phyloP scores from a whole-genome alignment of 768 basidiomycete genomes.

The Boletellus sp. region DNA sequence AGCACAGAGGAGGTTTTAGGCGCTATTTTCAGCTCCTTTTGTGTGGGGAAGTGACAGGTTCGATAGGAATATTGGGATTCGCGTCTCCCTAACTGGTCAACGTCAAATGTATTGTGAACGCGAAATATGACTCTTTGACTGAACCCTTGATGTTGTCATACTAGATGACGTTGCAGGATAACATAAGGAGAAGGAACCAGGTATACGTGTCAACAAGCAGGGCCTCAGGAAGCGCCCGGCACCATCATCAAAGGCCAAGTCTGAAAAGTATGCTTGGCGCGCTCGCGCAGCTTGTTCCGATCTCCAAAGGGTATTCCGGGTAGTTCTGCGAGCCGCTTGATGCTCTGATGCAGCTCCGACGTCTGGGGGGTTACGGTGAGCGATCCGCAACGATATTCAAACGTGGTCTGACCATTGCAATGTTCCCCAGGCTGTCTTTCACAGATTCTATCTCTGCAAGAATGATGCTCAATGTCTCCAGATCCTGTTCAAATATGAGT shows the following conservation, averaged over 20 bases:
- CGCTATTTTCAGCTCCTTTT: conserved; percentile 80
- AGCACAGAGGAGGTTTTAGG: conserved; percentile 83
- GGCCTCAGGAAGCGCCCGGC: neutral
- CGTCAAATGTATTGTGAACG: conserved; percentile 1
- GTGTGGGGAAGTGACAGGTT: conserved; percentile 68
- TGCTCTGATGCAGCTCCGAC: conserved; percentile 14
- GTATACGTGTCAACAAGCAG: conserved; percentile 5
- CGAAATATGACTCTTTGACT: neutral
- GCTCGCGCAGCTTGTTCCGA: conserved; percentile 23
- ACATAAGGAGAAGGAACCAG: neutral
- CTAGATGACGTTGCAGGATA: neutral
- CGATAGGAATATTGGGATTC: neutral
- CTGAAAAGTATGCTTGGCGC: conserved; percentile 14
- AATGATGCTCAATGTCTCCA: conserved; percentile 25
- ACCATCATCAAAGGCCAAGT: conserved; percentile 12
- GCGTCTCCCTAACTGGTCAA: neutral
- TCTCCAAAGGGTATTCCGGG: conserved; percentile 31
- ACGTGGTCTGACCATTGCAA: conserved; percentile 15
- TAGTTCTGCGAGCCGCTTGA: conserved; percentile 25
- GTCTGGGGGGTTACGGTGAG: conserved; percentile 11
- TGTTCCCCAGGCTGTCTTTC: conserved; percentile 9
- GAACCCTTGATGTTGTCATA: neutral
- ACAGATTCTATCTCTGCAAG: conserved; percentile 31
- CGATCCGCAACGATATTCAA: neutral
- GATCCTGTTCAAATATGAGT: conserved; percentile 14